Evolutionary conservation across 139 green algal genomes (phyloP), one percentile per base, ranked within the genome.

Genomic region (Chlorella ohadii): DNA sequence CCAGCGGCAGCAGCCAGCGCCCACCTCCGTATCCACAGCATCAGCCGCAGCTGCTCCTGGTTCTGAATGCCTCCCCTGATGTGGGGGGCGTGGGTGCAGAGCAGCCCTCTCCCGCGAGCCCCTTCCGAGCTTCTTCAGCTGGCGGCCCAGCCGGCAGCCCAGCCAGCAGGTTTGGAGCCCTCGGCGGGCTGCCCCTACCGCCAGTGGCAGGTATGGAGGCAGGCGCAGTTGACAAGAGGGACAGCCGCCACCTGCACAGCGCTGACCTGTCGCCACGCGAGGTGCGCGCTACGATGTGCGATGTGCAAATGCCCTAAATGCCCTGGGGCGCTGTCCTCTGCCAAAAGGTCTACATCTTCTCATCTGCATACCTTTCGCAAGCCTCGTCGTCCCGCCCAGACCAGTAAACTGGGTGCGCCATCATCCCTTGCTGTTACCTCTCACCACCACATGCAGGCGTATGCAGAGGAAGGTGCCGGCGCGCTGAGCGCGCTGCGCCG

Each of bases 41-140:
- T 0, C 27, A 73, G 67, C 67, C 67, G 15, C 20, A 71, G 31
- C 67, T 59, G 39, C 70, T 77, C 39, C 70, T 39, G 0, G 70
- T 77, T 25, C 70, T 59, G 27, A 57, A 77, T n/a, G 41, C 70
- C 39, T 77, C 70, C 1, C 70, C 70, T 13, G 70, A 77, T 27
- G 70, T 77, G 39, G 27, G 23, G 7, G 39, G 39, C 28, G 56
- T 9, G 25, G 39, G 13, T 15, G 70, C 63, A 66, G 59, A 17
- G 1, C 33, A 38, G 33, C 70, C 70, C 11, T 12, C 39, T 1
- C 39, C 70, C 1, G 39, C 11, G 25, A 77, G 39, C 39, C 70
- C 70, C 70, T 77, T 77, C 41, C 39, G 23, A 15, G 68, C 68
- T 1, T 25, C 68, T 20, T 31, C n/a, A 12, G 67, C 27, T 13